A percentile compares a stretch with the other conserved stretches of the same genome.
Evolutionary conservation across 148 eudicot genomes (phyloP).

Genomic region (Rhododendron henanense): DNA sequence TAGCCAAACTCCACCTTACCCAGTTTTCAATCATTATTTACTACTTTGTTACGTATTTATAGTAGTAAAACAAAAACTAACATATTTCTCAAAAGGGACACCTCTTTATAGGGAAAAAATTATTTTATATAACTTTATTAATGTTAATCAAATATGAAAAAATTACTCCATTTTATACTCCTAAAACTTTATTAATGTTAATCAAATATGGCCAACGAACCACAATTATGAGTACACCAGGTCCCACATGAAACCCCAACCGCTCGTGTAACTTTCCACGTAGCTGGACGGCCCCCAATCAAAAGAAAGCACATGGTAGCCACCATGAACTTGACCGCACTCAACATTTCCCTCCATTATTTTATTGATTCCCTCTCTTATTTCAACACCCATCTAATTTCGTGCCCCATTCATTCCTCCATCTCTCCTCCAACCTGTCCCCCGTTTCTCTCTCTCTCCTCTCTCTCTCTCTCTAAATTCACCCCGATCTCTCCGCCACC

Average conservation of each 20-base stretch:
- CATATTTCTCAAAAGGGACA: background rate
- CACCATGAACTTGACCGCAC: background rate
- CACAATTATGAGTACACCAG: background rate
- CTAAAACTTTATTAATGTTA: too few relatives aligned
- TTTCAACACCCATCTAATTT: background rate
- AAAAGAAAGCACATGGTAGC: background rate
- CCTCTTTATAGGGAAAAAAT: background rate
- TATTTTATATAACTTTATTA: too few relatives aligned
- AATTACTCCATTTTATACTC: too few relatives aligned
- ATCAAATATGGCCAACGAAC: background rate
- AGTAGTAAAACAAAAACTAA: background rate
- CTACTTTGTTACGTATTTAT: too few relatives aligned
- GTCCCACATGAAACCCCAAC: background rate
- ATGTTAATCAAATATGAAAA: background rate
- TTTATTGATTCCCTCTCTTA: background rate
- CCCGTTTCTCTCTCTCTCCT: background rate
- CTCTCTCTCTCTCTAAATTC: background rate
- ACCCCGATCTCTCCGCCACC: slow-evolving; percentile 9
- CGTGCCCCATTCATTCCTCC: slow-evolving; percentile 12
- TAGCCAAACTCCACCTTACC: background rate
- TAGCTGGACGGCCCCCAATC: background rate
- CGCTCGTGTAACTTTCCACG: background rate
- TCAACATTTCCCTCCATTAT: background rate
- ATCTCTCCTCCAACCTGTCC: background rate
- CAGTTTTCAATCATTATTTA: too few relatives aligned